Conservation (phyloP, 1,139 yeast genomes). For the Debaryomycetaceae sp. region DNA sequence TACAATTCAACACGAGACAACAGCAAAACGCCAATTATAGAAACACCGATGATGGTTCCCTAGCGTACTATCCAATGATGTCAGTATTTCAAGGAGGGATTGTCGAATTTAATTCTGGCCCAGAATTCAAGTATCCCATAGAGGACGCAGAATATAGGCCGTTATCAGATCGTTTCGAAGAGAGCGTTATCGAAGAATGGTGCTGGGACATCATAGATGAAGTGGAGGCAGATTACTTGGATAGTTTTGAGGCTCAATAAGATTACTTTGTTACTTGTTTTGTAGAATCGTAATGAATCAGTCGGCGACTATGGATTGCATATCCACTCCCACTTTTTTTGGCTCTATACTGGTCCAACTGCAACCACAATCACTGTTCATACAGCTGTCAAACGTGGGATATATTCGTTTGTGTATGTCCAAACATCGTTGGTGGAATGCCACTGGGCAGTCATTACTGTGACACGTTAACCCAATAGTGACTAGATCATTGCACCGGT, state of each 20-base stretch:
- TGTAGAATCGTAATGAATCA: background rate
- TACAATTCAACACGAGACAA: constrained; percentile 37
- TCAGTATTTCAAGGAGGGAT: constrained; percentile 80
- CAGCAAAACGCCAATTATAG: constrained; percentile 47
- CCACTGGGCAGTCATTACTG: constrained; percentile 25
- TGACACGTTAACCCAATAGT: constrained; percentile 50
- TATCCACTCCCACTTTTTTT: constrained; percentile 19
- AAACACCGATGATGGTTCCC: constrained; percentile 69
- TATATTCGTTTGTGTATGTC: constrained; percentile 29
- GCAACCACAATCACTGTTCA: constrained; percentile 2
- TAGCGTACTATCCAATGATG: constrained; percentile 90
- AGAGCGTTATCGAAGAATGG: constrained; percentile 75
- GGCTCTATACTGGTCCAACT: constrained; percentile 7
- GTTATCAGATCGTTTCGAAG: constrained; percentile 60
- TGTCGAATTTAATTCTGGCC: constrained; percentile 68
- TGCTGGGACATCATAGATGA: constrained; percentile 85
- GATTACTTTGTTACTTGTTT: background rate
- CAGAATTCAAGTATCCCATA: constrained; percentile 51
- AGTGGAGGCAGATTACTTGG: constrained; percentile 64
- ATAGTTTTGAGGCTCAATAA: constrained; percentile 32
- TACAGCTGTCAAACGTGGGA: constrained; percentile 1
- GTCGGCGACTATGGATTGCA: constrained; percentile 4
- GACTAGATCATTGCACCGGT: constrained; percentile 54
- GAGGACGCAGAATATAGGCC: constrained; percentile 36
- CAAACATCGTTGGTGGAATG: constrained; percentile 52